A percentile compares a stretch with the other conserved stretches of the same genome.
phyloP scores from a whole-genome alignment of 768 basidiomycete genomes.

The Candolleomyces efflorescens region DNA sequence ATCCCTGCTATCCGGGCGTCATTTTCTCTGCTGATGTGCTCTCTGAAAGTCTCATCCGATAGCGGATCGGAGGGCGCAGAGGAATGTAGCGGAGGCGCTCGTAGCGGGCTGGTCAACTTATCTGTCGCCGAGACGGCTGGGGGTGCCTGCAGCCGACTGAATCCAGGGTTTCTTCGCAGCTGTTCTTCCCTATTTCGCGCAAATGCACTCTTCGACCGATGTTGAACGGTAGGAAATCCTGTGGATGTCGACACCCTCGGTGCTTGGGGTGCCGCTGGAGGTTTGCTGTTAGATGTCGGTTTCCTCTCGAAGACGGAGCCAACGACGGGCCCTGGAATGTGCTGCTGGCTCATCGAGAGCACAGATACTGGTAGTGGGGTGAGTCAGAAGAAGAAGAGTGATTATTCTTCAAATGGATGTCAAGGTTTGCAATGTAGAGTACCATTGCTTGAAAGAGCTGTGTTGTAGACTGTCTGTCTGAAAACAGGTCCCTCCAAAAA shows the following conservation, averaged over 20 bases:
- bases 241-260: slow-evolving; percentile 26
- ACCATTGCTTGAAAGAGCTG: background rate
- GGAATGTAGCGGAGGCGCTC: background rate
- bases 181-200: slow-evolving; percentile 41
- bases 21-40: slow-evolving; percentile 66
- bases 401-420: background rate
- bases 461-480: background rate
- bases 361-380: background rate
- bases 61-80: background rate
- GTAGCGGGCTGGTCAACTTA: background rate
- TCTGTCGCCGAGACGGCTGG: slow-evolving; percentile 6
- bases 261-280: slow-evolving; percentile 21
- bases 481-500: background rate
- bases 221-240: slow-evolving; percentile 63
- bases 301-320: slow-evolving; percentile 50
- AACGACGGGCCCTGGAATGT: slow-evolving; percentile 14
- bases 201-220: slow-evolving; percentile 65
- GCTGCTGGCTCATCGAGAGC: background rate
- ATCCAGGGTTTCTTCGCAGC: slow-evolving; percentile 1
- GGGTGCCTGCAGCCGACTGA: slow-evolving; percentile 19
- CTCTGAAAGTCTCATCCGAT: slow-evolving; percentile 40
- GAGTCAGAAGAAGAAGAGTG: background rate
- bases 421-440: background rate
- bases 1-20: slow-evolving; percentile 56
- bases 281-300: slow-evolving; percentile 13